Percentiles rank a stretch among this genome's conserved stretches.
Evolutionary conservation across 2,329 filamentous ascomycete genomes (phyloP).

Genomic region (Periconia macrospinosa): DNA sequence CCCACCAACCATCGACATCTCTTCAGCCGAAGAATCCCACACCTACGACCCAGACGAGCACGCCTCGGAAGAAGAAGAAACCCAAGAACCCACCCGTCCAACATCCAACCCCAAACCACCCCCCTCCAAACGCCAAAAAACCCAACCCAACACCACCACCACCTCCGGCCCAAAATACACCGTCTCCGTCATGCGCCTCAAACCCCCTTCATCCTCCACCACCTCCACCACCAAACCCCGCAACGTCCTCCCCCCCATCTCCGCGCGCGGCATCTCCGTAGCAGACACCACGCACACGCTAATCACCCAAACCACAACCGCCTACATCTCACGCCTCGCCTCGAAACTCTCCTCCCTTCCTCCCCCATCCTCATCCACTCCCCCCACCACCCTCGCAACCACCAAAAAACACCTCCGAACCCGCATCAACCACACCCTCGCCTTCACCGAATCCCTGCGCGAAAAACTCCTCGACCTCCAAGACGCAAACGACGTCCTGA

Average conservation of each 20-base stretch:
- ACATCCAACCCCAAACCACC: slow-evolving; percentile 12
- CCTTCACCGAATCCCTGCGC: slow-evolving; percentile 52
- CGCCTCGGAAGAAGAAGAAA: slow-evolving; percentile 2
- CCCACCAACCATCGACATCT: slow-evolving; percentile 10
- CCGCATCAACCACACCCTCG: slow-evolving; percentile 51
- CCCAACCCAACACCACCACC: not conserved
- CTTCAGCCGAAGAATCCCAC: slow-evolving; percentile 20
- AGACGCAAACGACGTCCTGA: slow-evolving; percentile 55
- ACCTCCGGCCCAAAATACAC: slow-evolving; percentile 28
- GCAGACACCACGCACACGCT: slow-evolving; percentile 57
- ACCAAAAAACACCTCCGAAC: slow-evolving; percentile 46
- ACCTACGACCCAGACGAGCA: slow-evolving; percentile 19
- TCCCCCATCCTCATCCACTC: not conserved
- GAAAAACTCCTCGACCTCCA: slow-evolving; percentile 55
- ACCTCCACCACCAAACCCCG: not conserved
- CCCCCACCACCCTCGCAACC: not conserved
- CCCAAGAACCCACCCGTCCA: slow-evolving; percentile 9
- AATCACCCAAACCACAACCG: slow-evolving; percentile 54
- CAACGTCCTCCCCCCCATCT: slow-evolving; percentile 15
- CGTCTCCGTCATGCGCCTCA: slow-evolving; percentile 42
- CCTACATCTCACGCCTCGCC: slow-evolving; percentile 47
- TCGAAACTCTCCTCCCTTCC: slow-evolving; percentile 22
- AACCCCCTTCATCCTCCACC: slow-evolving; percentile 20
- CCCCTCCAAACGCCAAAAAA: slow-evolving; percentile 32
- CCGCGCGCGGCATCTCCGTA: slow-evolving; percentile 50